Evolutionary conservation across 2,329 filamentous ascomycete species (phyloP), one percentile per base, ranked within the genome.

Genomic region (Cordyceps cateniannulata): DNA sequence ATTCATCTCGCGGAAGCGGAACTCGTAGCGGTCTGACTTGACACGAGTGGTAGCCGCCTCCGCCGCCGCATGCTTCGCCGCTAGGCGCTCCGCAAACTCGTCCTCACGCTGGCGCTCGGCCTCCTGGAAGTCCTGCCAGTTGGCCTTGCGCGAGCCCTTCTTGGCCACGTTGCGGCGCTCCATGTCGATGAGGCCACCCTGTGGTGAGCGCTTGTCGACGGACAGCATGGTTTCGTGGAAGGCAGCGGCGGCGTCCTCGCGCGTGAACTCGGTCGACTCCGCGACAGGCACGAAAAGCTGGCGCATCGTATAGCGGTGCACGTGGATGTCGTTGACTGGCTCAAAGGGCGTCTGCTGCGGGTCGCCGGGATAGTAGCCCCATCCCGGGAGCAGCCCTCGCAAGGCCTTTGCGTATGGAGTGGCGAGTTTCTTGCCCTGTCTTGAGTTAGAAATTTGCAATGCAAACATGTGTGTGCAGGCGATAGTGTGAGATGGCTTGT

Each of bases 341-440:
- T 88, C 84, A 66, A 85, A 82, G 0, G 77, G 74, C 20, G 53
- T 27, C 5, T 72, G 71, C 22, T 16, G 7, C 14, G 76, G 84
- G 76, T 67, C 80, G 69, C 66, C 79, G 69, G 59, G 79, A 79
- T 63, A 81, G 73, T 69, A 86, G 71, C 76, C 76, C n/a, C 85
- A 90, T 59, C 81, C 81, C 3, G 91, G 92, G 5, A 98, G 78
- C 92, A 97, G 96, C 38, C 78, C 76, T 67, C 91, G 79, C 25
- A 98, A 81, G 12, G 91, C 90, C 61, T 83, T 82, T 25, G 88
- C 81, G 73, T 97, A 97, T 14, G 90, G 87, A 27, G 77, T 81
- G 3, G 92, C 92, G 42, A 96, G 76, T 63, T 79, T 81, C 78
- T 93, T 92, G 61, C 85, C 86, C 93, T 96, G 63, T 6, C 24